Evolutionary conservation across 2,329 filamentous ascomycete genomes (phyloP), one percentile per base, ranked within the genome.

Genomic region (Paracoccidioides brasiliensis): DNA sequence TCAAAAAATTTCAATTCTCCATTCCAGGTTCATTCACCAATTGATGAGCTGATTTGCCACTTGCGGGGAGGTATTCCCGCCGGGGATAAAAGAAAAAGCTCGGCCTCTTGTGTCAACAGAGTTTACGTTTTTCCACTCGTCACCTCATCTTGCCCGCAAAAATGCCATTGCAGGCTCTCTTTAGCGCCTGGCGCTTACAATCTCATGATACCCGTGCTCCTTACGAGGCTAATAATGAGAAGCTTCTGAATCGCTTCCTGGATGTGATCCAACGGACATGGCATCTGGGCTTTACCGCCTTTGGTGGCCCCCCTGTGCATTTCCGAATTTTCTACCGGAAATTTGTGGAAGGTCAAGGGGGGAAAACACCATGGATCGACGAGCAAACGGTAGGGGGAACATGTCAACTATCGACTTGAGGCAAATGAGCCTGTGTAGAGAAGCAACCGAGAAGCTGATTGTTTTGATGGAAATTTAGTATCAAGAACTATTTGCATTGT

Each of bases 401-500:
- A 40, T 52, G 15, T 22, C 43, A 1, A 4, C 50, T 53, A 5
- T 42, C 30, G 38, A 37, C n/a, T 22, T 12, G 12, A 38, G 9
- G 5, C 37, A 38, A 7, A 41, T 14, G n/a, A 40, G 28, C 4
- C 5, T 44, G 7, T 35, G 28, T 48, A 33, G 12, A 35, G 10
- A 35, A n/a, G 8, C 32, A 28, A 15, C n/a, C 15, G 53, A 22
- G 30, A 35, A 28, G 48, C 35, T 57, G 40, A 54, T 33, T 33
- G 15, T 40, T 53, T 51, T 49, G 10, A 22, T 15, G 14, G 22
- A 35, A 54, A 9, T 42, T 49, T 52, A 85, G 81, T 88, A 84
- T 67, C 82, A 86, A 66, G 85, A 88, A 63, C 75, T 88, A 0
- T 88, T 89, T 66, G 83, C 81, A 32, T 70, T 88, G 48, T 80